phyloP scores from a whole-genome alignment of 192 early-diverging fungal species.

The Coemansia sp. region DNA sequence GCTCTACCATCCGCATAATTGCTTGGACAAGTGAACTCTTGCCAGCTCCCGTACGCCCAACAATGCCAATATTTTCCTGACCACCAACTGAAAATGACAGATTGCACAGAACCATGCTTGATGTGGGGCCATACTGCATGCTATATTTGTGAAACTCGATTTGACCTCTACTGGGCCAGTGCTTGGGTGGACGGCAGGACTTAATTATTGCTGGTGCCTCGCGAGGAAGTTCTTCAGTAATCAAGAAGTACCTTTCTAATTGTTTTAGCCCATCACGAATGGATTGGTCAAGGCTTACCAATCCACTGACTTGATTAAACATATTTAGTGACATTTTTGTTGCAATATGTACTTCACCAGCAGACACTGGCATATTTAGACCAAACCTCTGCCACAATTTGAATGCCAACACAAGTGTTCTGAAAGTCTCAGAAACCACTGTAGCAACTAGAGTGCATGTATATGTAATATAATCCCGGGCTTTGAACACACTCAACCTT shows the following conservation, averaged over 20 bases:
- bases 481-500: neutral
- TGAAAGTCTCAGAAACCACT: neutral
- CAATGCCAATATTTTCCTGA: conserved; percentile 75
- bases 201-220: conserved; percentile 68
- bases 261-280: conserved; percentile 1
- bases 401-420: conserved; percentile 1
- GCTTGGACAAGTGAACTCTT: conserved; percentile 63
- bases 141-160: conserved; percentile 55
- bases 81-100: conserved; percentile 58
- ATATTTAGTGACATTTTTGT: neutral
- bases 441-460: neutral
- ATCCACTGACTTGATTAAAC: neutral
- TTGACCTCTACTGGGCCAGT: conserved; percentile 67
- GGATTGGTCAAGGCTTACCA: neutral
- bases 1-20: conserved; percentile 68
- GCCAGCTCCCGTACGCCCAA: conserved; percentile 85
- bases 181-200: conserved; percentile 48
- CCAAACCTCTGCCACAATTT: conserved; percentile 6
- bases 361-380: neutral
- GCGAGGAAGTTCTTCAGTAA: neutral
- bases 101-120: conserved; percentile 19
- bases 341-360: conserved; percentile 13
- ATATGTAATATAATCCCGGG: neutral
- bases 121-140: conserved; percentile 17
- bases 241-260: neutral